phyloP scores from a whole-genome alignment of 1,284 basidiomycete genomes.

The Termitomyces sp. region DNA sequence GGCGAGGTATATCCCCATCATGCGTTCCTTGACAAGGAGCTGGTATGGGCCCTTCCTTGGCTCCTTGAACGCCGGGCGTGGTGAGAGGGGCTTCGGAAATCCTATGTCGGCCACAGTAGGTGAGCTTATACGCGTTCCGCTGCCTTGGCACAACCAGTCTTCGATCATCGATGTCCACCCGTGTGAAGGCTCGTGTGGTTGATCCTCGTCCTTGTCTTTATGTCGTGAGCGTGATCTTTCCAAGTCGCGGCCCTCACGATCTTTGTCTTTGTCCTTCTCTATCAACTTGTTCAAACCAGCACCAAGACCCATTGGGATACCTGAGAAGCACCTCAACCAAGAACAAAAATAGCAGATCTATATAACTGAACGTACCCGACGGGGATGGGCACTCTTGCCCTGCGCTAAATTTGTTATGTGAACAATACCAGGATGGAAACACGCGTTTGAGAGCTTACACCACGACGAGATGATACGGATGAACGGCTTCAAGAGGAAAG shows the following conservation, averaged over 20 bases:
- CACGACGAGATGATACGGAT: constrained; percentile 79
- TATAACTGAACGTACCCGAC: constrained; percentile 43
- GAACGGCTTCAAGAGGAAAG: constrained; percentile 46
- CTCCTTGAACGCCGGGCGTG: constrained; percentile 36
- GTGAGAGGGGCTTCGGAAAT: constrained; percentile 32
- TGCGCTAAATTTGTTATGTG: constrained; percentile 43
- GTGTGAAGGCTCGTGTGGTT: constrained; percentile 31
- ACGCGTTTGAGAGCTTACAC: constrained; percentile 44
- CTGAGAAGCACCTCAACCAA: constrained; percentile 24
- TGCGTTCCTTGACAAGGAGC: constrained; percentile 75
- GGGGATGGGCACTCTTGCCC: constrained; percentile 80
- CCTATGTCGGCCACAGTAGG: constrained; percentile 34
- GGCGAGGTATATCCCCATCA: constrained; percentile 84
- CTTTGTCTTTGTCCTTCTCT: constrained; percentile 29
- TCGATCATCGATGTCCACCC: constrained; percentile 75
- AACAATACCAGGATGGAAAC: constrained; percentile 9
- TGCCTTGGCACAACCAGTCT: constrained; percentile 62
- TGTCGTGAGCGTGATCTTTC: constrained; percentile 28
- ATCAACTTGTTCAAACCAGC: constrained; percentile 58
- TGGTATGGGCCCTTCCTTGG: constrained; percentile 66
- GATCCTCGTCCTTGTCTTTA: constrained; percentile 34
- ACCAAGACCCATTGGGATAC: constrained; percentile 70
- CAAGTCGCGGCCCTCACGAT: constrained; percentile 37
- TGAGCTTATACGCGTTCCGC: constrained; percentile 23
- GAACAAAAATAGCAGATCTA: neutral